Evolutionary conservation across 78 protist species (phyloP).

Genomic region (Dictyostelium capitatum): DNA sequence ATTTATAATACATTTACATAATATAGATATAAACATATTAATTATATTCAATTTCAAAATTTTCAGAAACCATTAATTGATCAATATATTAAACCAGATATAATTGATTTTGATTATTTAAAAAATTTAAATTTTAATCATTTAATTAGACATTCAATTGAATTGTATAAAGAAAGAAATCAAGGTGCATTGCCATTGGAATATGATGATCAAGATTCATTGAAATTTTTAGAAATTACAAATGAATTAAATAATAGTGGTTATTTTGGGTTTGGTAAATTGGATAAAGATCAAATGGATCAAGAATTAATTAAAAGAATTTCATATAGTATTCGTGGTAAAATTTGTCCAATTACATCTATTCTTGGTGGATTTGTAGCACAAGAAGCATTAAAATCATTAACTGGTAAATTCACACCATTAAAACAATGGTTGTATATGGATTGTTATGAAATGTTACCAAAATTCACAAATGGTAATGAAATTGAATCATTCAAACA

Average conservation of each 20-base stretch:
- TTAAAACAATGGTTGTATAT: conserved; percentile 93
- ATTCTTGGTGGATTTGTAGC: conserved; percentile 94
- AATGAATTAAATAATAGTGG: background rate
- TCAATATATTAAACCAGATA: conserved; percentile 71
- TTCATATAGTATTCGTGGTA: conserved; percentile 78
- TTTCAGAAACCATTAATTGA: conserved; percentile 81
- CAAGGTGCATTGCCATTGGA: conserved; percentile 83
- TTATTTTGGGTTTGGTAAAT: background rate
- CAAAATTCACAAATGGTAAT: background rate
- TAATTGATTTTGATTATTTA: conserved; percentile 89
- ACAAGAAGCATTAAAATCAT: conserved; percentile 97
- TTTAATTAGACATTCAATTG: conserved; percentile 84
- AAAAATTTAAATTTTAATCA: conserved; percentile 86
- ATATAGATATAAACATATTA: background rate
- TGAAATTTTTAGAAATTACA: conserved; percentile 27
- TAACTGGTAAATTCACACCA: conserved; percentile 97
- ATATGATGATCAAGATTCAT: conserved; percentile 56
- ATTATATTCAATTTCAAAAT: background rate
- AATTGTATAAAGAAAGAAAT: conserved; percentile 32
- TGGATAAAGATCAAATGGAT: conserved; percentile 24
- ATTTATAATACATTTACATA: background rate
- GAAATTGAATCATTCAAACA: background rate
- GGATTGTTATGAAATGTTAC: conserved; percentile 34
- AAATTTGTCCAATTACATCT: conserved; percentile 86
- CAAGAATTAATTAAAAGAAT: conserved; percentile 68